Base-by-base conservation (phyloP, 139 green algal genomes). In the Chlorella sp. region DNA sequence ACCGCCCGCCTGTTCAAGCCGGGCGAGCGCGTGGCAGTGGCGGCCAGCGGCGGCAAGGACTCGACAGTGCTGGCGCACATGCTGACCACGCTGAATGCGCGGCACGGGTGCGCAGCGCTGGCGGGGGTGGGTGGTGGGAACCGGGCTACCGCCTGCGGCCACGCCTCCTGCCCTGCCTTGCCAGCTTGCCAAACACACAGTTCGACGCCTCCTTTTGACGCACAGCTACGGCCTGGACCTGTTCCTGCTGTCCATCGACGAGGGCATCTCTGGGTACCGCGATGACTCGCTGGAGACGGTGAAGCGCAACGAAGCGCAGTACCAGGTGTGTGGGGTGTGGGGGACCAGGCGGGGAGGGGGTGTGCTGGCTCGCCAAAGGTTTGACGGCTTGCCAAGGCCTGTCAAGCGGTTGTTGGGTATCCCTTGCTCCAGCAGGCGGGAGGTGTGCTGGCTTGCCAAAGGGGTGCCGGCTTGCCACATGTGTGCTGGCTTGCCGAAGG, bases 201-300 rank as follows among this genome's bases (percentile, higher is more conserved):
- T 7, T 11, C 11, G 44, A 7, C 44, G 44, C 44, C 11, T 11
- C 7, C 44, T 55, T 7, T 55, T 55, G 44, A 55, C 44, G 7
- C 44, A 55, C 51, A 95, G 91, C 55, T 99, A 99, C 82, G 97
- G 97, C 17, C 85, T 99, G 34, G 94, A 99, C 68, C 90, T 99
- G 4, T 96, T 99, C 56, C 91, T 99, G 80, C 93, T 99, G 13
- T 99, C 96, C 34, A 94, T 99, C 17, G 97, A 99, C 86, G 97
- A 99, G 86, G 97, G 97, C 70, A 99, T 99, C 81, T 86, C 85
- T 2, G 97, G 97, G 3, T 99, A 99, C 87, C 85, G 97, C 0
- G 97, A 99, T 78, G 97, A 99, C 88, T 97, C 91, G 0, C 86
- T 99, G 41, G 97, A 98, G 67, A 99, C 97, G 0, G 97, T 99